phyloP scores from a whole-genome alignment of 345 rosid genomes.

The Kernera saxatilis region DNA sequence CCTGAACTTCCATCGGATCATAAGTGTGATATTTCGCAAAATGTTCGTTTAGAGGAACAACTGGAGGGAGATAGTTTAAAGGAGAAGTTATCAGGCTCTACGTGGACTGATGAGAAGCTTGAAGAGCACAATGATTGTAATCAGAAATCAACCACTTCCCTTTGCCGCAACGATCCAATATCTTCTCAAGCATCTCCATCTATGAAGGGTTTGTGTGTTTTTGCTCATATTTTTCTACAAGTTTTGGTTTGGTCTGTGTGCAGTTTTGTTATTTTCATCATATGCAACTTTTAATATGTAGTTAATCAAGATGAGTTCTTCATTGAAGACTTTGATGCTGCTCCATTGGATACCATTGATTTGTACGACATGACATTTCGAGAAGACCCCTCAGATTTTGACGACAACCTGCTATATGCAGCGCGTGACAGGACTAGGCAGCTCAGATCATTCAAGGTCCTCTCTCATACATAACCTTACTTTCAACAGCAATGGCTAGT shows the following conservation, averaged over 20 bases:
- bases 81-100: constrained; percentile 30
- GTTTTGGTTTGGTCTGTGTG: background rate
- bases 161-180: background rate
- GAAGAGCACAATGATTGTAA: constrained; percentile 17
- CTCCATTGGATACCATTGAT: constrained; percentile 59
- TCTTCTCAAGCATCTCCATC: constrained; percentile 22
- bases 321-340: constrained; percentile 35
- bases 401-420: constrained; percentile 42
- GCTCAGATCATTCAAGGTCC: constrained; percentile 67
- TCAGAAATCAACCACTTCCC: constrained; percentile 15
- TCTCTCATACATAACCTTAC: background rate
- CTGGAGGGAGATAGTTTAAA: background rate
- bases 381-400: constrained; percentile 48
- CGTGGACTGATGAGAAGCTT: constrained; percentile 16
- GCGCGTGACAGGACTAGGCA: constrained; percentile 40
- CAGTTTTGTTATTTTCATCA: background rate
- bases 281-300: constrained; percentile 21
- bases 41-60: constrained; percentile 14
- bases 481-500: constrained; percentile 1
- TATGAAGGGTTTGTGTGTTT: constrained; percentile 35
- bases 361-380: constrained; percentile 47
- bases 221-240: background rate
- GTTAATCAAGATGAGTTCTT: constrained; percentile 33
- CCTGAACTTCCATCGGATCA: background rate
- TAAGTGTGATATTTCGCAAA: background rate